phyloP scores from a whole-genome alignment of 2,329 filamentous ascomycete genomes.

The Aspergillus proliferans region DNA sequence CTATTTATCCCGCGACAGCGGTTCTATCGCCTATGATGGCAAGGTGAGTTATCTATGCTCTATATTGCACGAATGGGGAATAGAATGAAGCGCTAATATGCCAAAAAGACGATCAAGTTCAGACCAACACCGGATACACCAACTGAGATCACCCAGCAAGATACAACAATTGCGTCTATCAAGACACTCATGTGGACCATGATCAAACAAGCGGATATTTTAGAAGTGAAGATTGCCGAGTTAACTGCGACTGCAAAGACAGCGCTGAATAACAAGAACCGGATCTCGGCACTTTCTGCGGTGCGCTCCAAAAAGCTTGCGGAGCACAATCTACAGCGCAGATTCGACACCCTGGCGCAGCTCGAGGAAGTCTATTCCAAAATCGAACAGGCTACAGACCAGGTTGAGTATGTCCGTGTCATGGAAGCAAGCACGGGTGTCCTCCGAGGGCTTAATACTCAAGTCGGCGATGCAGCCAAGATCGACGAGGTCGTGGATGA shows the following conservation, averaged over 20 bases:
- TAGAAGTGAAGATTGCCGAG: slow-evolving; percentile 50
- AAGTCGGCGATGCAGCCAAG: slow-evolving; percentile 68
- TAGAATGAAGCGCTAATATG: slow-evolving; percentile 13
- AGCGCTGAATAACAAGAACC: slow-evolving; percentile 67
- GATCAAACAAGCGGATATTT: slow-evolving; percentile 57
- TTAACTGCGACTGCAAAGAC: slow-evolving; percentile 56
- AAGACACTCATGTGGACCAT: slow-evolving; percentile 66
- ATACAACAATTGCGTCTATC: slow-evolving; percentile 74
- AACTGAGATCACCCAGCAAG: slow-evolving; percentile 63
- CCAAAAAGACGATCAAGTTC: slow-evolving; percentile 65
- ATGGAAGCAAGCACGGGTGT: slow-evolving; percentile 74
- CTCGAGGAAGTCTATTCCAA: slow-evolving; percentile 77
- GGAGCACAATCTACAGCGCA: slow-evolving; percentile 65
- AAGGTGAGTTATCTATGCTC: slow-evolving; percentile 28
- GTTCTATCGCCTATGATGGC: slow-evolving; percentile 42
- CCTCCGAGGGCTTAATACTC: slow-evolving; percentile 65
- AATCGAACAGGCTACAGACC: slow-evolving; percentile 78
- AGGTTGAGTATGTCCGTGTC: slow-evolving; percentile 73
- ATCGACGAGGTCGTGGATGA: slow-evolving; percentile 71
- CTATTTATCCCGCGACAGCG: slow-evolving; percentile 64
- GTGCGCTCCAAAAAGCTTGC: slow-evolving; percentile 77
- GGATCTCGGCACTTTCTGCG: slow-evolving; percentile 66
- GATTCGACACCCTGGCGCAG: slow-evolving; percentile 68
- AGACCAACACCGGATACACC: slow-evolving; percentile 47
- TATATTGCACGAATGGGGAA: slow-evolving; percentile 1